phyloP scores from a whole-genome alignment of 139 green algal genomes.

The Spirogloea muscicola region DNA sequence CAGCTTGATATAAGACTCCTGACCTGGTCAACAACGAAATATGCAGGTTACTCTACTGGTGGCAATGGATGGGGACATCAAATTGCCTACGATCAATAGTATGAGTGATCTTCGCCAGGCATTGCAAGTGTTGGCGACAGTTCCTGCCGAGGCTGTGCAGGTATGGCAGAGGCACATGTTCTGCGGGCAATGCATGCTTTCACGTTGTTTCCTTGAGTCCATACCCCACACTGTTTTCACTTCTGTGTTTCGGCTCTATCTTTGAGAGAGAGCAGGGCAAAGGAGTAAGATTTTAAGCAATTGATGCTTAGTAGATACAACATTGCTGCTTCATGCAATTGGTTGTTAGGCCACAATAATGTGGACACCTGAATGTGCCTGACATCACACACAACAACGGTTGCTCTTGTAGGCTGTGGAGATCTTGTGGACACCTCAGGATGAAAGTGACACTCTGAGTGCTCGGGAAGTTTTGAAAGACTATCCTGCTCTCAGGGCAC shows the following conservation, averaged over 20 bases:
- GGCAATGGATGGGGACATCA: conserved; percentile 64
- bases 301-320: neutral
- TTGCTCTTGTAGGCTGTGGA: conserved; percentile 76
- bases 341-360: no score
- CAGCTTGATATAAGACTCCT: neutral
- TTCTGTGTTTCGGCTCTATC: neutral
- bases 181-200: neutral
- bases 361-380: no score
- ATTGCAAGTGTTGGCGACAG: conserved; percentile 66
- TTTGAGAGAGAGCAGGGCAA: neutral
- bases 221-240: conserved; percentile 2
- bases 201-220: neutral
- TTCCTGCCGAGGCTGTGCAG: conserved; percentile 60
- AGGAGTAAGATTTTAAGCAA: neutral
- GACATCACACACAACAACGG: no score
- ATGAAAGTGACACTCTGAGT: conserved; percentile 74
- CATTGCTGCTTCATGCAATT: neutral
- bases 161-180: neutral
- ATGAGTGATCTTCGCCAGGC: conserved; percentile 56
- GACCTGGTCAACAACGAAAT: neutral
- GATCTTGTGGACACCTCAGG: conserved; percentile 95
- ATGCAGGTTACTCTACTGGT: conserved; percentile 72
- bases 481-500: conserved; percentile 60
- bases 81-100: conserved; percentile 65
- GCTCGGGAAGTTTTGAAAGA: conserved; percentile 77